Percentiles rank a stretch among this genome's conserved stretches.
These are phyloP conservation scores for Vairimorpha necatrix DNA, from an alignment of 371 early-diverging fungal genomes.

Conservation along the genomic window DNA sequence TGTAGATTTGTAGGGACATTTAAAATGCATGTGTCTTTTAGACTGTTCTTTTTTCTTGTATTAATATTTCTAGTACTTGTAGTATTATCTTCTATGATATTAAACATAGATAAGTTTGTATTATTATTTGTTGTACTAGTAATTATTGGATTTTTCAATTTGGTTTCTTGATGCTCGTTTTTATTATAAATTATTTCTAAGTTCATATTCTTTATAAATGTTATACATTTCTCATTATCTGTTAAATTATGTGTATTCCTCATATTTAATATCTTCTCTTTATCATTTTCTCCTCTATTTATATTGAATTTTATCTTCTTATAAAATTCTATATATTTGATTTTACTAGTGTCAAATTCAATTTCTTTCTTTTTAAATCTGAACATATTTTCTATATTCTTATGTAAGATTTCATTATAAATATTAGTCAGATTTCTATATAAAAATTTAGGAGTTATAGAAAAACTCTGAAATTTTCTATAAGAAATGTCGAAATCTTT, in stretches of 20 bases:
- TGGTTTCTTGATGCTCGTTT: background rate
- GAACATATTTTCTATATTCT: background rate
- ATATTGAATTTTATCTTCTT: background rate
- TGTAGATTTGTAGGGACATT: background rate
- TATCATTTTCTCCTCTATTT: background rate
- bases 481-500: background rate
- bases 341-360: background rate
- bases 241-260: background rate
- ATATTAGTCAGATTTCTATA: background rate
- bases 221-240: background rate
- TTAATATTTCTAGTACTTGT: too few relatives aligned
- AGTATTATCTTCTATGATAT: too few relatives aligned
- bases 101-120: too few relatives aligned
- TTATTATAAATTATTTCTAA: background rate
- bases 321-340: slow-evolving; percentile 5
- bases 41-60: background rate
- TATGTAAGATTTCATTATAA: background rate
- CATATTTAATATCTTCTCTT: background rate
- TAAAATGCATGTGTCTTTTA: background rate
- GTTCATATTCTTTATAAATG: background rate
- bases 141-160: background rate
- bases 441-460: background rate
- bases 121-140: too few relatives aligned
- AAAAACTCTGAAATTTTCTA: background rate
- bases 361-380: background rate